A percentile compares a stretch with the other conserved stretches of the same genome.
These are phyloP conservation scores for Quercus variabilis DNA, from an alignment of 306 rosid genomes.

Conservation along the genomic window DNA sequence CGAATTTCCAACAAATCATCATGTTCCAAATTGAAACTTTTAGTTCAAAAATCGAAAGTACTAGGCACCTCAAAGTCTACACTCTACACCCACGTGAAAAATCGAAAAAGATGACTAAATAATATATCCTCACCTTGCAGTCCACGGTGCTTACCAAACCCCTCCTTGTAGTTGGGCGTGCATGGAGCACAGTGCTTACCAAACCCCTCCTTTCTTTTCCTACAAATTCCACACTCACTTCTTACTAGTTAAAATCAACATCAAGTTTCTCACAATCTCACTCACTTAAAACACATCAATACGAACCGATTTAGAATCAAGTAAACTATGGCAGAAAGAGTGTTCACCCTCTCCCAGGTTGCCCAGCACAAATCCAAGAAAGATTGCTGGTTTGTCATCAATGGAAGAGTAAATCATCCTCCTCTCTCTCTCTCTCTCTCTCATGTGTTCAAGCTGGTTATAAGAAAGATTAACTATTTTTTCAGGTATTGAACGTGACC, in stretches of 20 bases:
- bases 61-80: too few relatives aligned
- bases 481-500: slow-evolving; percentile 55
- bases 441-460: not conserved
- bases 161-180: too few relatives aligned
- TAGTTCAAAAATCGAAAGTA: too few relatives aligned
- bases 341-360: slow-evolving; percentile 53
- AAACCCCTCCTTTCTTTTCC: not conserved
- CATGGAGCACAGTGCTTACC: not conserved
- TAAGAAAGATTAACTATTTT: not conserved
- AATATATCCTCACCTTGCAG: too few relatives aligned
- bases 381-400: slow-evolving; percentile 52
- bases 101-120: too few relatives aligned
- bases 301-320: not conserved
- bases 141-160: too few relatives aligned
- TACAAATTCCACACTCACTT: slow-evolving; percentile 8
- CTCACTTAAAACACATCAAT: not conserved
- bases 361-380: slow-evolving; percentile 53
- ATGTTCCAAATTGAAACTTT: too few relatives aligned
- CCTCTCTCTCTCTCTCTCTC: not conserved
- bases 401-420: slow-evolving; percentile 42
- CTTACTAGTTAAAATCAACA: not conserved
- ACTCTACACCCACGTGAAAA: too few relatives aligned
- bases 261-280: not conserved
- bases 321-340: slow-evolving; percentile 34
- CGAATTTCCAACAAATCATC: too few relatives aligned